A percentile compares a stretch with the other conserved stretches of the same genome.
phyloP scores from a whole-genome alignment of 768 basidiomycete genomes.

The Tricholoma bakamatsutake region DNA sequence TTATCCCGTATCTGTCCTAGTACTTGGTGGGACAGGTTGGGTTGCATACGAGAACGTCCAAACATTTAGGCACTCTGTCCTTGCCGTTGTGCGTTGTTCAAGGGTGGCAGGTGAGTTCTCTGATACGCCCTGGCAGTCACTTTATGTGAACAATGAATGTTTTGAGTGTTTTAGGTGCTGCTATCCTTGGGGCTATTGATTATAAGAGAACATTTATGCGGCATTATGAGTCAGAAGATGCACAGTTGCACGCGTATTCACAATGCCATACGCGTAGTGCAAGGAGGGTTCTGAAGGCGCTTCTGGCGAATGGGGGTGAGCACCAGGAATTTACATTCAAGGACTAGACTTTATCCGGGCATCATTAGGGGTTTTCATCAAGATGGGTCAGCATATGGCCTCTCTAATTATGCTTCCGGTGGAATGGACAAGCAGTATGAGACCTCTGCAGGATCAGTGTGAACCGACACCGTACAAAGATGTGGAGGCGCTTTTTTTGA shows the following conservation, averaged over 20 bases:
- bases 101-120: slow-evolving; percentile 60
- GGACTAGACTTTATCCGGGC: slow-evolving; percentile 2
- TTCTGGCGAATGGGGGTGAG: slow-evolving; percentile 84
- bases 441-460: slow-evolving; percentile 83
- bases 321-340: slow-evolving; percentile 1
- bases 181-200: slow-evolving; percentile 58
- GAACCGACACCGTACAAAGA: slow-evolving; percentile 81
- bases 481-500: slow-evolving; percentile 66
- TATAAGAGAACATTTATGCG: slow-evolving; percentile 65
- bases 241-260: slow-evolving; percentile 52
- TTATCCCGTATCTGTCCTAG: slow-evolving; percentile 30
- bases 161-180: slow-evolving; percentile 40
- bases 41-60: slow-evolving; percentile 63
- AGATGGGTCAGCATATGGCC: slow-evolving; percentile 87
- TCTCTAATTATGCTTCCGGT: slow-evolving; percentile 47
- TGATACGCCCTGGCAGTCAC: slow-evolving; percentile 7
- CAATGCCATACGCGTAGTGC: slow-evolving; percentile 85
- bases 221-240: slow-evolving; percentile 44
- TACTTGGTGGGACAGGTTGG: slow-evolving; percentile 31
- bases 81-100: slow-evolving; percentile 76
- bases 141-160: slow-evolving; percentile 14
- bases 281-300: slow-evolving; percentile 67
- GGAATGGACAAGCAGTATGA: slow-evolving; percentile 49
- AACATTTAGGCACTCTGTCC: slow-evolving; percentile 66
- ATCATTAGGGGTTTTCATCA: slow-evolving; percentile 69